Base-by-base conservation (phyloP, 805 yeast species). In the Ogataea nakhonphanomensis region DNA sequence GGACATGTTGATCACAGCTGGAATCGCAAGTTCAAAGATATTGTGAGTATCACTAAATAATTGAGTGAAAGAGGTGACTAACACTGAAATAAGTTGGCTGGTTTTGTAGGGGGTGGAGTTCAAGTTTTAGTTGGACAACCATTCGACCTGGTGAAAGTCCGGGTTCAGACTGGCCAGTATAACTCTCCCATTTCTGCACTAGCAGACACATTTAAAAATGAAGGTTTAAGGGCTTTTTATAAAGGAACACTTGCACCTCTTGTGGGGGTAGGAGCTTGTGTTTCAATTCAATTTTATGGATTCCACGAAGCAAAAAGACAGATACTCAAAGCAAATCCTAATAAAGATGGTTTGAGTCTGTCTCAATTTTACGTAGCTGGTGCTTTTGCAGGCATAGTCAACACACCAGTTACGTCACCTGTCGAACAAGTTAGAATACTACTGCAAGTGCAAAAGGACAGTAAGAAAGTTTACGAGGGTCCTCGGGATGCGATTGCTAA, bases 201-300 rank as follows among this genome's bases (percentile, higher is more conserved):
- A 26, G 69, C 68, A 36, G 70, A 68, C 25, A 78, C 85, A 0
- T 51, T 81, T 33, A 68, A 67, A 26, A 75, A 73, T 30, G 86
- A 79, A 57, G 87, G 87, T 1, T 61, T 71, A n/a, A 46, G 61
- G 12, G 85, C 85, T 0, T 76, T 80, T 50, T 80, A 81, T 59
- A 65, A 80, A 54, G 86, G 86, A 14, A 81, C 84, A 5, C 63
- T 80, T 35, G 84, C 84, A 3, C 86, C 86, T n/a, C 65, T 80
- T 38, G 47, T 80, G 33, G 85, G 86, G 6, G 87, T 81, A 5
- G 79, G 85, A 0, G 79, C 75, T 1, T 80, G 87, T 64, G 87
- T 80, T 7, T 78, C 84, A 2, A 62, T 79, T 24, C 87, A 80
- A 53, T 81, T 80, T 57, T 81, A 79, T 51, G 85, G 87, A 1